Evolutionary conservation across 2,329 filamentous ascomycete species (phyloP), one percentile per base, ranked within the genome.

Genomic region (Tolypocladium ophioglossoides): DNA sequence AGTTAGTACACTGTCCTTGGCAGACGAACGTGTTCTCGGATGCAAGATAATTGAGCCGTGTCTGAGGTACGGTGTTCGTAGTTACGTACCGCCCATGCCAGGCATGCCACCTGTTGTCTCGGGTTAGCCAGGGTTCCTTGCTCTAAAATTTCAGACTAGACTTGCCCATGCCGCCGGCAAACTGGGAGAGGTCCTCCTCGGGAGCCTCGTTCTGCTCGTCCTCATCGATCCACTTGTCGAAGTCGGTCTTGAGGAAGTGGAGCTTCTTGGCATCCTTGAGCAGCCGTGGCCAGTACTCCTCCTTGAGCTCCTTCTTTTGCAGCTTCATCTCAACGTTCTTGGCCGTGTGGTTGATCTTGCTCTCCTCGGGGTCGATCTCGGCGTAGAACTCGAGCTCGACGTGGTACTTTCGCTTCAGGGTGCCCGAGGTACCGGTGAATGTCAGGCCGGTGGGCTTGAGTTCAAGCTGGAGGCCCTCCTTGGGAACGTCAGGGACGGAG

Each of bases 191-290:
- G 72, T 96, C 91, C 54, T 95, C 91, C 61, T 95, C 90, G 50
- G 83, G 78, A 57, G 82, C 86, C 73, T 90, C 91, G 68, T 97
- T 87, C 78, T 99, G 94, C 82, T 99, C 94, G 69, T 99, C 91
- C 83, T 96, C 90, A 64, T 96, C 91, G 66, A 96, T 89, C 91
- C 91, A 96, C 87, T 96, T 96, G 78, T 96, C 91, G 66, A 99
- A 99, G 77, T 99, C 87, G 61, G 94, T 97, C 86, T 96, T 96
- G 67, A 99, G 75, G 83, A 91, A 99, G 77, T 97, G 94, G 54
- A 89, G 76, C 79, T 90, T 96, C 80, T 89, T 86, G 62, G 78
- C 73, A 57, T 92, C 89, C 85, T 96, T 96, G 70, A 96, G 80
- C 66, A 99, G 81, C 60, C 94, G 85, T 59, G 91, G 91, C 94